Conservation (phyloP, 148 eudicot species). For the Rhododendron kiyosumense region DNA sequence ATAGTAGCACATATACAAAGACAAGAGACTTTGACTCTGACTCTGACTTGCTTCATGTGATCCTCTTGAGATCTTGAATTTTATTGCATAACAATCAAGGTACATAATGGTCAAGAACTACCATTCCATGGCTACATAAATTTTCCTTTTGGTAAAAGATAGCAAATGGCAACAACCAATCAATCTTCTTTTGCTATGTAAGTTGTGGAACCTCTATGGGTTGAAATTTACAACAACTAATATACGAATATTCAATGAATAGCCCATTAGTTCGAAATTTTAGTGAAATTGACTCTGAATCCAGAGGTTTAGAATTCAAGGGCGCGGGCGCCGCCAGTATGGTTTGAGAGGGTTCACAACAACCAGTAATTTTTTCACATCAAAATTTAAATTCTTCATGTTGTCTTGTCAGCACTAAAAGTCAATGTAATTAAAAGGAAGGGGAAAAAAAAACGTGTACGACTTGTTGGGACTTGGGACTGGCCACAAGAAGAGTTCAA, state of each 20-base stretch:
- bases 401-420: too few species aligned
- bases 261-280: not conserved
- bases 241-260: not conserved
- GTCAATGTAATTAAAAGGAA: too few species aligned
- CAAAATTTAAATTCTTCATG: too few species aligned
- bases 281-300: not conserved
- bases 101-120: not conserved
- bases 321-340: not conserved
- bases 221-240: not conserved
- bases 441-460: not conserved
- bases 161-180: not conserved
- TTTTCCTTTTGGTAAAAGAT: not conserved
- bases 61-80: not conserved
- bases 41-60: not conserved
- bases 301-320: not conserved
- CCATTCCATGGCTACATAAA: not conserved
- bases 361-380: not conserved
- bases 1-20: not conserved
- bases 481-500: not conserved
- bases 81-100: not conserved
- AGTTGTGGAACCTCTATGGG: not conserved
- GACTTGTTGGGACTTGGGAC: not conserved
- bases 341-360: not conserved
- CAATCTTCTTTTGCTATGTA: not conserved
- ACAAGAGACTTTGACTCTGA: not conserved